These are phyloP conservation scores for Mortierella hygrophila DNA, from an alignment of 192 early-diverging fungal genomes.

Conservation along the genomic window DNA sequence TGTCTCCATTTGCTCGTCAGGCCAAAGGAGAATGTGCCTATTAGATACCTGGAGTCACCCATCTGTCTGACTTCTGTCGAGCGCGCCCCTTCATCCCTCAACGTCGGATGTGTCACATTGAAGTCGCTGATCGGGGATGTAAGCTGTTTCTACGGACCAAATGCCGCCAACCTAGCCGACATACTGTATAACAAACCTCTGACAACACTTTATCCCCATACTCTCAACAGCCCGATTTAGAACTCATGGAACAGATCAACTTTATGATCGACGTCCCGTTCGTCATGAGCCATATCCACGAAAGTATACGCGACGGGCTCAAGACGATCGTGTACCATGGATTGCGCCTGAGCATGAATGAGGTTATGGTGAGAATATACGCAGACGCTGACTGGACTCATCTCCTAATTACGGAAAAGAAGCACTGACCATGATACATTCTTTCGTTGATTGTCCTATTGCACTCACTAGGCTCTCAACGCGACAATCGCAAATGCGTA, in stretches of 20 bases:
- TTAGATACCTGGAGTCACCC: conserved; percentile 32
- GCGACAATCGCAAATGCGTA: neutral
- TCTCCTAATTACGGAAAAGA: neutral
- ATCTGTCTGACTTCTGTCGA: conserved; percentile 30
- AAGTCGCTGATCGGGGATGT: conserved; percentile 40
- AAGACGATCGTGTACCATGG: conserved; percentile 40
- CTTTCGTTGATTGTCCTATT: neutral
- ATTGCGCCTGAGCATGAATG: conserved; percentile 1
- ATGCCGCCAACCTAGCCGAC: neutral
- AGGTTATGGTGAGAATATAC: conserved; percentile 17
- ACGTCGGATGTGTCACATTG: conserved; percentile 28
- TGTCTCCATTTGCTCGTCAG: neutral
- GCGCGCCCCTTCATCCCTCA: conserved; percentile 9
- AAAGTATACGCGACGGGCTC: conserved; percentile 22
- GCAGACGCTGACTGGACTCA: neutral
- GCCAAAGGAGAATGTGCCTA: neutral
- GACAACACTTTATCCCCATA: neutral
- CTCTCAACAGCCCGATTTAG: conserved; percentile 21
- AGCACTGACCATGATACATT: neutral
- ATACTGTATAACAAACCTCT: neutral
- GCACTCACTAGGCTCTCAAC: neutral
- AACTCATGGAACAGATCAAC: conserved; percentile 52
- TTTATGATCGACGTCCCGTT: conserved; percentile 46
- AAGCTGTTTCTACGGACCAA: neutral
- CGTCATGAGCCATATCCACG: conserved; percentile 26